These are phyloP conservation scores for Amyloporia xantha DNA, from an alignment of 768 basidiomycete genomes.

Conservation along the genomic window DNA sequence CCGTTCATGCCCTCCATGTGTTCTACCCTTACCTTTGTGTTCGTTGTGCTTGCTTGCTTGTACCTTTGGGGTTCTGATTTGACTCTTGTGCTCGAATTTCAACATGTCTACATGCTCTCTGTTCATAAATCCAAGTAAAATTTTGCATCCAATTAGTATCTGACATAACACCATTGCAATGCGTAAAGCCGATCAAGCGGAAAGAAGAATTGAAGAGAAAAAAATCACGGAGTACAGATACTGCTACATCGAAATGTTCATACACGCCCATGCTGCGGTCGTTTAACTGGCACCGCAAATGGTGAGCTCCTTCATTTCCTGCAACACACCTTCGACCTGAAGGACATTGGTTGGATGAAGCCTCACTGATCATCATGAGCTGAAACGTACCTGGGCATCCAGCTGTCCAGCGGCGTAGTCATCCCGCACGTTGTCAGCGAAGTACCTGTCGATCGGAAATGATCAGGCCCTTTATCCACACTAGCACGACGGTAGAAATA, in stretches of 20 bases:
- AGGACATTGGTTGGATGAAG: not conserved
- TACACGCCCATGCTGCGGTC: not conserved
- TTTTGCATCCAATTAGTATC: no score
- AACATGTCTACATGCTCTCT: no score
- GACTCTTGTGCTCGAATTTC: no score
- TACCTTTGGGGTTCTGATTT: no score
- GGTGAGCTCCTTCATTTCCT: slow-evolving; percentile 93
- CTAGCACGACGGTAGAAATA: not conserved
- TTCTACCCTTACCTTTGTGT: no score
- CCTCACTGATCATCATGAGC: not conserved
- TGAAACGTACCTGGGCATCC: slow-evolving; percentile 70
- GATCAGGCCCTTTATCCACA: no score
- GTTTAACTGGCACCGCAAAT: slow-evolving; percentile 67
- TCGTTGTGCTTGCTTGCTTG: no score
- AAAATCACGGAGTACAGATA: not conserved
- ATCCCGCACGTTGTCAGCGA: slow-evolving; percentile 83
- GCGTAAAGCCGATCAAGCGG: no score
- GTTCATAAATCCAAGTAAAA: no score
- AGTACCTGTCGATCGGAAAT: slow-evolving; percentile 51
- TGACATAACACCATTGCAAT: no score
- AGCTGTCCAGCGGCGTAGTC: slow-evolving; percentile 96
- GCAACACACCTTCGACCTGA: slow-evolving; percentile 91
- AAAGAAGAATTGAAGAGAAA: no score
- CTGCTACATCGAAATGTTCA: not conserved
- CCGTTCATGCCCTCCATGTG: no score